phyloP scores from a whole-genome alignment of 2,329 filamentous ascomycete genomes.

The Trichoderma harzianum region DNA sequence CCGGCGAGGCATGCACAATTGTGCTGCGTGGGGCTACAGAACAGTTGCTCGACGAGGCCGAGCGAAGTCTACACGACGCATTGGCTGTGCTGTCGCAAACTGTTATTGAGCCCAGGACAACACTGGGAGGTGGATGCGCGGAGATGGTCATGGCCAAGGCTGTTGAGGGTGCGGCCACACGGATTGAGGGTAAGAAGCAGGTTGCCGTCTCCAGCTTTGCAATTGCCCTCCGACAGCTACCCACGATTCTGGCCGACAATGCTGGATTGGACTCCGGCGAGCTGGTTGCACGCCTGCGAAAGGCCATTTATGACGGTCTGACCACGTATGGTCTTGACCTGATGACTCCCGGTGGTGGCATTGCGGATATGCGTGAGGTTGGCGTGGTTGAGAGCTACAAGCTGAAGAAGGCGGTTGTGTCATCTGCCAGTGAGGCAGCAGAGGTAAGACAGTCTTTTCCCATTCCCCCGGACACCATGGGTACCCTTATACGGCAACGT shows the following conservation, averaged over 20 bases:
- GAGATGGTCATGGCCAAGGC: slow-evolving; percentile 99
- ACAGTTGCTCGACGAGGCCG: slow-evolving; percentile 93
- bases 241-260: slow-evolving; percentile 96
- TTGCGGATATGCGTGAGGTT: slow-evolving; percentile 91
- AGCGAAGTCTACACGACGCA: slow-evolving; percentile 93
- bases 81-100: slow-evolving; percentile 95
- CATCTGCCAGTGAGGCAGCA: slow-evolving; percentile 90
- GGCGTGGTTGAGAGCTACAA: slow-evolving; percentile 98
- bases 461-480: not conserved
- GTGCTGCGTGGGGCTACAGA: slow-evolving; percentile 95
- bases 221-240: slow-evolving; percentile 82
- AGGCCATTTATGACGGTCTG: slow-evolving; percentile 92
- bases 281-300: slow-evolving; percentile 83
- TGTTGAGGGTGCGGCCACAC: slow-evolving; percentile 87
- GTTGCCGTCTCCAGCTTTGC: slow-evolving; percentile 90
- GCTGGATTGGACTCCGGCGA: slow-evolving; percentile 95
- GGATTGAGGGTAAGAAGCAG: slow-evolving; percentile 95
- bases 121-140: slow-evolving; percentile 89
- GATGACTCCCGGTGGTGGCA: slow-evolving; percentile 82
- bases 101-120: slow-evolving; percentile 88
- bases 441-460: slow-evolving; percentile 61
- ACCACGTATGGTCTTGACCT: slow-evolving; percentile 89
- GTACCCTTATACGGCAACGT: not conserved
- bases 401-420: slow-evolving; percentile 96
- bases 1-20: slow-evolving; percentile 91